phyloP scores from a whole-genome alignment of 2,329 filamentous ascomycete species.

The Hypoxylon sp. region DNA sequence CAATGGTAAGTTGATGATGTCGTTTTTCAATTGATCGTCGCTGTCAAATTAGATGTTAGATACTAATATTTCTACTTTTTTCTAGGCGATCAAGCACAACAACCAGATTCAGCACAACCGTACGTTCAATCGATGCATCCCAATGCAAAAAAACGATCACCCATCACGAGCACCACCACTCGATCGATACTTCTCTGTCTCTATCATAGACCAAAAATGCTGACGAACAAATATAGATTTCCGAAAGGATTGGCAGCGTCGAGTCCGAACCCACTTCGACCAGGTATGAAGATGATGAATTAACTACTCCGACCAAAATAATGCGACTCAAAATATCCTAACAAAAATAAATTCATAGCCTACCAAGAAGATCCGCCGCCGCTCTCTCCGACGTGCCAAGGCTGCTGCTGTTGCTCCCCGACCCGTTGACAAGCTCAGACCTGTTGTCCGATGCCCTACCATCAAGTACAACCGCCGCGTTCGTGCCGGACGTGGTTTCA shows the following conservation, averaged over 20 bases:
- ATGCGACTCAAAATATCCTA: conserved; percentile 28
- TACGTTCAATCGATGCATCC: too few species aligned
- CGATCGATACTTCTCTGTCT: too few species aligned
- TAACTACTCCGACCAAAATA: conserved; percentile 24
- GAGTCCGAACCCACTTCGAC: conserved; percentile 99
- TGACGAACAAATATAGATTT: conserved; percentile 72
- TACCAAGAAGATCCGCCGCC: conserved; percentile 93
- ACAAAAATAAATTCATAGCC: conserved; percentile 65
- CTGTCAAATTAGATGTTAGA: too few species aligned
- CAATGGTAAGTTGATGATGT: conserved; percentile 50
- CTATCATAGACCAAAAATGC: not conserved
- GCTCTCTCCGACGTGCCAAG: conserved; percentile 91
- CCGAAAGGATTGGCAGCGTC: conserved; percentile 99
- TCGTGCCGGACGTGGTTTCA: conserved; percentile 96
- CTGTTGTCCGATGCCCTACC: conserved; percentile 96
- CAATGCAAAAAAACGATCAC: too few species aligned
- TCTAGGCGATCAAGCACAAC: conserved; percentile 98
- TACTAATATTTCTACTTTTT: conserved; percentile 48
- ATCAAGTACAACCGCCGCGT: conserved; percentile 99
- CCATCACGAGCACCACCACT: too few species aligned
- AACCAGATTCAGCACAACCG: conserved; percentile 97
- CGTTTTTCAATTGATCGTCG: too few species aligned
- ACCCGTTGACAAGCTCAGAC: conserved; percentile 95
- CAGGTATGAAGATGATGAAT: conserved; percentile 72
- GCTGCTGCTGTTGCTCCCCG: conserved; percentile 94